Evolutionary conservation across 371 early-diverging fungal genomes (phyloP).

Genomic region (Polyrhizophydium stewartii): DNA sequence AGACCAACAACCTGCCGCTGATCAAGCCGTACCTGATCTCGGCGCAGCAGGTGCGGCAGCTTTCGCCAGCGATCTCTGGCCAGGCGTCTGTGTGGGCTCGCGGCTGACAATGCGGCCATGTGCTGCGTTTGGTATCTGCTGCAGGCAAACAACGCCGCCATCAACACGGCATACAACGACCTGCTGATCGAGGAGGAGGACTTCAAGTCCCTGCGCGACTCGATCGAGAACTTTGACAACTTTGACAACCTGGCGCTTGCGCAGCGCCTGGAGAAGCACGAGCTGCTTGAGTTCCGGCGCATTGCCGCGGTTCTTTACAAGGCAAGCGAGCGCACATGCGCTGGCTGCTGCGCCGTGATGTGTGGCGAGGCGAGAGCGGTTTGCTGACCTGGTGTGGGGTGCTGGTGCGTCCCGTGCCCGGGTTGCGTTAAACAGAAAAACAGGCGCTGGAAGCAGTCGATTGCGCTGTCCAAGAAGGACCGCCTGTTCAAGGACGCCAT

Average conservation of each 20-base stretch:
- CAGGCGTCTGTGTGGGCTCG: no score
- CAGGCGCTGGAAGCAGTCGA: constrained; percentile 93
- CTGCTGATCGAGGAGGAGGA: constrained; percentile 96
- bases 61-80: no score
- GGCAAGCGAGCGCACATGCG: constrained; percentile 14
- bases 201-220: constrained; percentile 81
- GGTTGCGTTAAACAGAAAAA: constrained; percentile 50
- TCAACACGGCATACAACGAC: constrained; percentile 93
- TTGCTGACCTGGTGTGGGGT: background rate
- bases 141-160: constrained; percentile 70
- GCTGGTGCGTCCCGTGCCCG: background rate
- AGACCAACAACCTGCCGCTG: constrained; percentile 92
- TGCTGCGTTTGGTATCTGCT: constrained; percentile 1
- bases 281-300: constrained; percentile 92
- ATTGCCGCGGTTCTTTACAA: constrained; percentile 93
- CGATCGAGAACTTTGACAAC: constrained; percentile 87
- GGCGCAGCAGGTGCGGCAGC: constrained; percentile 75
- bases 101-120: no score
- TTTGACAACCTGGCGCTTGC: constrained; percentile 91
- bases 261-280: constrained; percentile 88
- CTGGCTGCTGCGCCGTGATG: background rate
- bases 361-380: background rate
- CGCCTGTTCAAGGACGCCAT: constrained; percentile 95
- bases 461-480: constrained; percentile 93
- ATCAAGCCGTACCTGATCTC: constrained; percentile 91